A percentile compares a stretch with the other conserved stretches of the same genome.
These are phyloP conservation scores for Allantophomopsis cytisporea DNA, from an alignment of 2,329 filamentous ascomycete species.

Conservation along the genomic window DNA sequence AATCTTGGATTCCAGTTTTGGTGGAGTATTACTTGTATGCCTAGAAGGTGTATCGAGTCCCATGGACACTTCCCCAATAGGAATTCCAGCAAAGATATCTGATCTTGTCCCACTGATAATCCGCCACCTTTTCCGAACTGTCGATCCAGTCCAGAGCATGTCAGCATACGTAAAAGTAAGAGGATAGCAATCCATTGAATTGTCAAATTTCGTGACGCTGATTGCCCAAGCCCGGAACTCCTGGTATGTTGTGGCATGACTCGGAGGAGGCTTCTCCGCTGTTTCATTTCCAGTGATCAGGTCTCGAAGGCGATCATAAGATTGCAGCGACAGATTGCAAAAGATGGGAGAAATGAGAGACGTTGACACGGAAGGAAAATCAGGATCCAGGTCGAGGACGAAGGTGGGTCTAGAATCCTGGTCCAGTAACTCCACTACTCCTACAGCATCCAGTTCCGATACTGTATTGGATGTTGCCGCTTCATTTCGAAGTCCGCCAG, in stretches of 20 bases:
- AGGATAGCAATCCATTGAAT: slow-evolving; percentile 33
- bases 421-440: slow-evolving; percentile 59
- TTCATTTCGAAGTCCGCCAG: no score
- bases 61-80: slow-evolving; percentile 12
- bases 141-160: slow-evolving; percentile 57
- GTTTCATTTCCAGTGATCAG: background rate
- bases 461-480: no score
- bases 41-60: slow-evolving; percentile 7
- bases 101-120: slow-evolving; percentile 22
- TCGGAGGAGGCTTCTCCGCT: slow-evolving; percentile 8
- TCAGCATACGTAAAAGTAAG: slow-evolving; percentile 46
- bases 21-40: background rate
- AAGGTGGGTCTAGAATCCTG: slow-evolving; percentile 63
- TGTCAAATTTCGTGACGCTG: slow-evolving; percentile 33
- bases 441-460: slow-evolving; percentile 27
- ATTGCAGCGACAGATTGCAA: background rate
- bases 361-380: slow-evolving; percentile 10
- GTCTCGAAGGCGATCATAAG: background rate
- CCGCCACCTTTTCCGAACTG: slow-evolving; percentile 19
- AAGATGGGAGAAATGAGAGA: background rate
- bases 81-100: slow-evolving; percentile 7
- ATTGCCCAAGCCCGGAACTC: slow-evolving; percentile 58
- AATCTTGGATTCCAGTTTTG: background rate
- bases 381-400: slow-evolving; percentile 49
- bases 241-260: slow-evolving; percentile 24